phyloP scores from a whole-genome alignment of 768 basidiomycete genomes.

The Gloeopeniophorella convolvens region DNA sequence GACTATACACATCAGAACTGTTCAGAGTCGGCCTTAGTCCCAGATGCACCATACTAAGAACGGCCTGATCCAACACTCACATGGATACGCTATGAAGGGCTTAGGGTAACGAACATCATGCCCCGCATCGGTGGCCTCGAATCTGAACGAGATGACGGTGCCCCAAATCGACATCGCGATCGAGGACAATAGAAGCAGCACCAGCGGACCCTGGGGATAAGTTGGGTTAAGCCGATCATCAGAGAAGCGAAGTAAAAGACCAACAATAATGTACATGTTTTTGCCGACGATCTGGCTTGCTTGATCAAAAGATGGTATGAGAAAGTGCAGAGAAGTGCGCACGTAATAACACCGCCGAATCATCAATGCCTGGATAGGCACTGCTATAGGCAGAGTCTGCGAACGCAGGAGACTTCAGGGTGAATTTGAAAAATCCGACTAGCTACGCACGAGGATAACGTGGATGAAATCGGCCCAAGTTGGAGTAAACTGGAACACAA shows the following conservation, averaged over 20 bases:
- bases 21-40: background rate
- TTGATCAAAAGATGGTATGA: background rate
- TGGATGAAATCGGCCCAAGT: background rate
- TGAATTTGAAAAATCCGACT: background rate
- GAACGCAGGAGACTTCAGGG: background rate
- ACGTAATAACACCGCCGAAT: slow-evolving; percentile 14
- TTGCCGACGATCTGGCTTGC: background rate
- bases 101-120: no score
- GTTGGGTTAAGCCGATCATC: no score
- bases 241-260: no score
- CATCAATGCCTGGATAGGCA: slow-evolving; percentile 9
- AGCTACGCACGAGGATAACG: background rate
- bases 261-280: slow-evolving; percentile 1
- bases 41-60: no score
- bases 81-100: background rate
- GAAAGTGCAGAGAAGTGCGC: background rate
- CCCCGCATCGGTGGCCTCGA: no score
- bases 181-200: slow-evolving; percentile 1
- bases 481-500: background rate
- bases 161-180: background rate
- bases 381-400: background rate
- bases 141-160: background rate
- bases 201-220: no score
- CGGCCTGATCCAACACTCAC: slow-evolving; percentile 2
- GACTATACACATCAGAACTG: background rate